Base-by-base conservation (phyloP, 768 basidiomycete genomes). In the Boletus rex-veris region DNA sequence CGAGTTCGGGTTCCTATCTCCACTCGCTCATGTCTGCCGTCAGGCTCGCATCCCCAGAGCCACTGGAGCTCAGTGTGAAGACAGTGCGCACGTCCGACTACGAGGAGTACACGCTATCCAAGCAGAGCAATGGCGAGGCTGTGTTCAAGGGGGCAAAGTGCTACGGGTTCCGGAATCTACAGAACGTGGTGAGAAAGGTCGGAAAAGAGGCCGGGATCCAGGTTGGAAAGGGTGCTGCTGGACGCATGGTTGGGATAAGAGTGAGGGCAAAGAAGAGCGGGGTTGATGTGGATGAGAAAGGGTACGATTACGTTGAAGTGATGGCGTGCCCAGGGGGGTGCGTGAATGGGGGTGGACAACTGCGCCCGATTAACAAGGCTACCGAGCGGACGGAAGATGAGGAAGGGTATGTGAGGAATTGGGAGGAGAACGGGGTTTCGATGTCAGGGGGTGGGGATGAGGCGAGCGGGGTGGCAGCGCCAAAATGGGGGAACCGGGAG, bases 321-420 rank as follows among this genome's bases (percentile, higher is more conserved):
- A 98, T 99, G 97, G 97, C 97, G 33, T 99, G 97, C 74, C 97
- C 97, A 0, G 86, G 88, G 0, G 97, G 97, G 16, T 98, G 97
- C 69, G 92, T 97, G 39, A 98, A 98, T 67, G 97, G 97, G 8
- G 97, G 96, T 19, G 97, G 97, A 6, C 97, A 98, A 75, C 70
- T 70, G 39, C 57, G 63, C 33, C 59, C 56, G 21, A 55, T 52
- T 41, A 38, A 55, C 41, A 58, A 58, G 40, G 51, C 49, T 7
- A 50, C 61, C 26, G 67, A 66, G 40, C 64, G 65, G 38, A 50
- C 52, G n/a, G 61, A 52, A 45, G 80, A 92, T 64, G 82, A 74
- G 49, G 90, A 92, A 67, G 88, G 88, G 9, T 84, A 83, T 62
- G 59, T 70, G 53, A 73, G 88, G 58, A 77, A 86, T 43, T 84